These are phyloP conservation scores for Rauvolfia tetraphylla DNA, from an alignment of 257 asterid species.

Conservation along the genomic window DNA sequence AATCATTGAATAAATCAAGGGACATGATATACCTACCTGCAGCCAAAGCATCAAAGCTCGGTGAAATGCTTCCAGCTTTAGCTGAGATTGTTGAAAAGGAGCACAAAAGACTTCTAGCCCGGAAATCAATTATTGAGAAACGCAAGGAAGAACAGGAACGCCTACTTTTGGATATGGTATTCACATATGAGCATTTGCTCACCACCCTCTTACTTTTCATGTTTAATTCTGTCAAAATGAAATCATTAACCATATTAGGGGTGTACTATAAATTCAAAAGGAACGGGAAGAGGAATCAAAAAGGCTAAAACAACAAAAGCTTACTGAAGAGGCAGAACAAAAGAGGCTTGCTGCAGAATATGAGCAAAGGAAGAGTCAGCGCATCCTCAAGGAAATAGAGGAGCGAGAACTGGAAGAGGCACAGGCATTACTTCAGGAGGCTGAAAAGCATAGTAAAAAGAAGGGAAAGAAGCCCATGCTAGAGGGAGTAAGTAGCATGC, in stretches of 20 bases:
- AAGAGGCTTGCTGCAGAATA: constrained; percentile 67
- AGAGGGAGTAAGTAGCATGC: constrained; percentile 60
- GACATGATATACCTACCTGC: constrained; percentile 51
- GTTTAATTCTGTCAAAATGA: neutral
- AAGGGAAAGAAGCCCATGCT: constrained; percentile 65
- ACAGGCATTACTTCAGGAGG: constrained; percentile 60
- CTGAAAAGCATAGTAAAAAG: constrained; percentile 56
- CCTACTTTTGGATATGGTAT: constrained; percentile 78
- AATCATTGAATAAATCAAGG: constrained; percentile 62
- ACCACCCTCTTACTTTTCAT: neutral
- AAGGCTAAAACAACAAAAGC: constrained; percentile 60
- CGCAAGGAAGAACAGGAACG: constrained; percentile 98
- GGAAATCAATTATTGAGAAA: constrained; percentile 70
- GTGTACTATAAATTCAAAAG: constrained; percentile 30
- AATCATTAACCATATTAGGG: constrained; percentile 4
- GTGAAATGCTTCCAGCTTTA: constrained; percentile 46
- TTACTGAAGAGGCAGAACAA: constrained; percentile 68
- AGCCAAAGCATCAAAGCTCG: constrained; percentile 43
- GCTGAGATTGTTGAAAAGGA: constrained; percentile 73
- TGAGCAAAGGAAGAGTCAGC: constrained; percentile 68
- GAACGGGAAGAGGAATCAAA: constrained; percentile 84
- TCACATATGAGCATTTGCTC: neutral
- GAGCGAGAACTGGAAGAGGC: constrained; percentile 80
- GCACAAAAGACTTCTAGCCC: constrained; percentile 89
- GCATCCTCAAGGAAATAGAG: constrained; percentile 73